Conservation (phyloP, 768 basidiomycete species). For the Pisolithus albus region DNA sequence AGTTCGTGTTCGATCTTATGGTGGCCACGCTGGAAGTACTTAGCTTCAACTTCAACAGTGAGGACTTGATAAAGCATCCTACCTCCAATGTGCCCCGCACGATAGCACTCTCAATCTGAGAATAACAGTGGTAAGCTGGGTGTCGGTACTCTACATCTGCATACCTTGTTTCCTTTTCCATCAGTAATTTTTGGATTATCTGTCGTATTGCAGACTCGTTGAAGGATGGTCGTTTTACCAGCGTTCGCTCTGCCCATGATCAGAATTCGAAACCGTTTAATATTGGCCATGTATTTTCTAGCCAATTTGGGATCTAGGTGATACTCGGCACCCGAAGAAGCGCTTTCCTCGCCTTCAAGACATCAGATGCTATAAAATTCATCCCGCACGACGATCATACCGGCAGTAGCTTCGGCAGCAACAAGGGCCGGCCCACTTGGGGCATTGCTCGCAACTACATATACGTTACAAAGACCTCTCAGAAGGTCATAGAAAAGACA, state of each 20-base stretch:
- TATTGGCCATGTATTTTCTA: not conserved
- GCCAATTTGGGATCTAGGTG: too few species aligned
- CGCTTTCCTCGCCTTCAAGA: too few species aligned
- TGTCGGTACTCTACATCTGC: too few species aligned
- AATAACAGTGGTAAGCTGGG: not conserved
- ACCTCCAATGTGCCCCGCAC: constrained; percentile 1
- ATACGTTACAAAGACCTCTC: too few species aligned
- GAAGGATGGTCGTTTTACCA: constrained; percentile 36
- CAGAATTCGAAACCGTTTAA: constrained; percentile 30
- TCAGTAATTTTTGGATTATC: constrained; percentile 27
- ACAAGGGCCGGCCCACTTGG: too few species aligned
- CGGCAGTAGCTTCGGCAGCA: too few species aligned
- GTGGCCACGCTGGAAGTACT: constrained; percentile 12
- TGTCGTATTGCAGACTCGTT: constrained; percentile 31
- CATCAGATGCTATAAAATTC: too few species aligned
- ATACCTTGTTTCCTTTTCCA: constrained; percentile 14
- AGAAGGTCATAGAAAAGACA: too few species aligned
- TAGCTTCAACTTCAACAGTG: not conserved
- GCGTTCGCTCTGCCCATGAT: constrained; percentile 36
- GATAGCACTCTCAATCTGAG: not conserved
- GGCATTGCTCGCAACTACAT: too few species aligned
- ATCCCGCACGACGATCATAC: too few species aligned
- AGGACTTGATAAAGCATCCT: not conserved
- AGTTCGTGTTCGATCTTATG: constrained; percentile 29
- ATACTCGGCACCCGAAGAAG: too few species aligned